phyloP scores from a whole-genome alignment of 805 yeast genomes.

The Zygoascus tannicola region DNA sequence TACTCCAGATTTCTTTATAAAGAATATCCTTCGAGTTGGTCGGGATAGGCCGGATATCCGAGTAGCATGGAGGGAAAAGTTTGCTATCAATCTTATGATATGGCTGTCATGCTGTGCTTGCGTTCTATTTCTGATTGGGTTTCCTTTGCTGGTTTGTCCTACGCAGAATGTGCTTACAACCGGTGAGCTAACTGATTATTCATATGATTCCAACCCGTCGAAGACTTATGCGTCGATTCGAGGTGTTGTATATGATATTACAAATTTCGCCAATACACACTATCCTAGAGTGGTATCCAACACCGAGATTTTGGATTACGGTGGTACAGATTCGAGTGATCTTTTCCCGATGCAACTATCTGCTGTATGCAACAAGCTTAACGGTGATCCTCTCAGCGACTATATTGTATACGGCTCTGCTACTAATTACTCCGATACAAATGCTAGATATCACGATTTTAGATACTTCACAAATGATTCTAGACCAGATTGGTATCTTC shows the following conservation, averaged over 20 bases:
- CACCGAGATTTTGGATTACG: conserved; percentile 28
- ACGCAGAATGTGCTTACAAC: conserved; percentile 29
- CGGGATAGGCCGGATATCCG: conserved; percentile 30
- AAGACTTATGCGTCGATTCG: conserved; percentile 30
- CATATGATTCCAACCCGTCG: conserved; percentile 22
- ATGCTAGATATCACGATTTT: conserved; percentile 34
- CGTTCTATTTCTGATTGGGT: conserved; percentile 29
- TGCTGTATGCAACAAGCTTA: conserved; percentile 30
- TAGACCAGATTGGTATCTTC: conserved; percentile 36
- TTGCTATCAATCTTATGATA: conserved; percentile 34
- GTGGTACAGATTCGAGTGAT: conserved; percentile 29
- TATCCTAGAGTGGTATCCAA: conserved; percentile 32
- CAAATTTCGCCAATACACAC: conserved; percentile 31
- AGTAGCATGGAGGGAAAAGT: conserved; percentile 35
- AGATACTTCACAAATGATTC: conserved; percentile 30
- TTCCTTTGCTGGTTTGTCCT: conserved; percentile 35
- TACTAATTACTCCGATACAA: conserved; percentile 30
- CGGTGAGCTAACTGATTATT: conserved; percentile 27
- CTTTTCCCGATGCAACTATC: conserved; percentile 34
- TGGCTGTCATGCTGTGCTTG: conserved; percentile 31
- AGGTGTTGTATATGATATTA: conserved; percentile 33
- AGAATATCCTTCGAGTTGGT: conserved; percentile 24
- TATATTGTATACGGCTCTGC: conserved; percentile 23
- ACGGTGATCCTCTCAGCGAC: conserved; percentile 23
- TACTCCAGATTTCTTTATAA: conserved; percentile 31